Evolutionary conservation across 805 yeast genomes (phyloP).

Genomic region (Starmerella kuoi): DNA sequence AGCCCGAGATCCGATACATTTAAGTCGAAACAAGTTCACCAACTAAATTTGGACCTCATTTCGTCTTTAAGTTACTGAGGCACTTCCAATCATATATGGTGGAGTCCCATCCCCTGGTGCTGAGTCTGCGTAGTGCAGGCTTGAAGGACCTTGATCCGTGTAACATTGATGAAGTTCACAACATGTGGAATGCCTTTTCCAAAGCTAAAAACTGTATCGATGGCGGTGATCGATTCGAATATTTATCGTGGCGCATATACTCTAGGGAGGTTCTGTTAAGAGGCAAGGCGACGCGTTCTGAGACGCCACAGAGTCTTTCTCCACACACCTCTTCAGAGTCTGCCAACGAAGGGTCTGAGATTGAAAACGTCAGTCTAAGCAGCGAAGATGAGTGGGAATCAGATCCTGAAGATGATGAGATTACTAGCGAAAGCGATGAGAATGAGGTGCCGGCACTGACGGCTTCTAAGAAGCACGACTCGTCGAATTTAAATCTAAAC

Average conservation of each 20-base stretch:
- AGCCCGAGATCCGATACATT: background rate
- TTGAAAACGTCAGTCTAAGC: background rate
- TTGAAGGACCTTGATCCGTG: slow-evolving; percentile 20
- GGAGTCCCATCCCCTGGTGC: slow-evolving; percentile 17
- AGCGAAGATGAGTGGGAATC: slow-evolving; percentile 3
- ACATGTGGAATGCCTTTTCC: slow-evolving; percentile 22
- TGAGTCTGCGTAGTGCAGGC: slow-evolving; percentile 20
- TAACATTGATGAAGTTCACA: slow-evolving; percentile 21
- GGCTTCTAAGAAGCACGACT: background rate
- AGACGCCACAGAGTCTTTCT: too few relatives aligned
- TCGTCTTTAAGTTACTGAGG: background rate
- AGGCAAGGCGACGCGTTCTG: too few relatives aligned
- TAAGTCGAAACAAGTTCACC: background rate
- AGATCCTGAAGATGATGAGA: background rate
- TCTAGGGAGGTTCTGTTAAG: slow-evolving; percentile 17
- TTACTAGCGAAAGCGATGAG: background rate
- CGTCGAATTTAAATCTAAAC: too few relatives aligned
- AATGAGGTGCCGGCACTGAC: background rate
- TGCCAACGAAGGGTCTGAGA: background rate
- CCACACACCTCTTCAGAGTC: too few relatives aligned
- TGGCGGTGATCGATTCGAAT: slow-evolving; percentile 22
- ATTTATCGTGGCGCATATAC: slow-evolving; percentile 24
- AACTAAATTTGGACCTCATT: background rate
- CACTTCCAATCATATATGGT: slow-evolving; percentile 7
- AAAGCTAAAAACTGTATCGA: slow-evolving; percentile 21